Conservation (phyloP, 768 basidiomycete genomes). For the Amanita pseudoporphyria region DNA sequence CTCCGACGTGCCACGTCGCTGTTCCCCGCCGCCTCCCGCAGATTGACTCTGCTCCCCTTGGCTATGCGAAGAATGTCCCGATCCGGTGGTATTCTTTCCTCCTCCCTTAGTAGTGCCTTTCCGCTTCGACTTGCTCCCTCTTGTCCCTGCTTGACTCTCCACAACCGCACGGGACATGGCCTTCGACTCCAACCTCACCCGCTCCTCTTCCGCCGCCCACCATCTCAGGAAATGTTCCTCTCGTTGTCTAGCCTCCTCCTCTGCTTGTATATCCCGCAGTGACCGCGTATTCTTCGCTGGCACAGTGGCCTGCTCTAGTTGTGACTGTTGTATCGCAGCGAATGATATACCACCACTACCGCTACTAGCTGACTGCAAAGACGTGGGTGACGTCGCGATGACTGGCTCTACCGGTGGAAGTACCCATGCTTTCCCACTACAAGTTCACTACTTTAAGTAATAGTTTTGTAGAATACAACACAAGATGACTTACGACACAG, state of each 20-base stretch:
- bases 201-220: conserved; percentile 82
- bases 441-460: too few relatives aligned
- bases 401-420: conserved; percentile 41
- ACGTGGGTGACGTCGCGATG: conserved; percentile 19
- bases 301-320: conserved; percentile 42
- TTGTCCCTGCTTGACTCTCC: neutral
- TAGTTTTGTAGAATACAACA: too few relatives aligned
- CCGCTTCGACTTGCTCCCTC: neutral
- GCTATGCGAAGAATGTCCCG: neutral
- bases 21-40: neutral
- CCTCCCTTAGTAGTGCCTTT: neutral
- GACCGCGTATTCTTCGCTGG: conserved; percentile 47
- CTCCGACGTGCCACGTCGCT: neutral
- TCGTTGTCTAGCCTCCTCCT: conserved; percentile 55
- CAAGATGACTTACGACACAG: conserved; percentile 36
- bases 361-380: conserved; percentile 14
- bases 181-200: conserved; percentile 38
- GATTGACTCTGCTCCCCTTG: neutral
- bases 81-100: neutral
- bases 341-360: too few relatives aligned
- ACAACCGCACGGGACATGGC: neutral
- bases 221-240: conserved; percentile 81
- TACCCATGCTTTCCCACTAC: conserved; percentile 56
- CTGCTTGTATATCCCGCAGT: conserved; percentile 77
- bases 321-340: conserved; percentile 75